Conservation (phyloP, 164 flowering plant species). For the Kingdonia uniflora region DNA sequence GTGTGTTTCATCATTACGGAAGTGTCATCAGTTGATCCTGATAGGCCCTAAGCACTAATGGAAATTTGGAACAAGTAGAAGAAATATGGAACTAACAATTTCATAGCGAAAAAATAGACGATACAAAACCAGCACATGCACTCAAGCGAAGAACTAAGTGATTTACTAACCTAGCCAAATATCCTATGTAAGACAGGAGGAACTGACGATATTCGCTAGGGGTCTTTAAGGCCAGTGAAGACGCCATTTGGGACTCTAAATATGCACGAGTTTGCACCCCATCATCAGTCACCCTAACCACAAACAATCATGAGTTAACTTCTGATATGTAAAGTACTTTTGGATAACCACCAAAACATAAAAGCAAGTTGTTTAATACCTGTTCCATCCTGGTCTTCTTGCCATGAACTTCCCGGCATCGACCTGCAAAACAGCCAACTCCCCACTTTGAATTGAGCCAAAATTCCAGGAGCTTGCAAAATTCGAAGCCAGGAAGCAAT, state of each 20-base stretch:
- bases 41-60: no score
- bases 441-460: slow-evolving; percentile 75
- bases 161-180: slow-evolving; percentile 62
- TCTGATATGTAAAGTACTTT: background rate
- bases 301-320: slow-evolving; percentile 5
- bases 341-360: background rate
- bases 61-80: no score
- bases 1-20: no score
- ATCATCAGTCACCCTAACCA: slow-evolving; percentile 80
- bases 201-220: slow-evolving; percentile 86
- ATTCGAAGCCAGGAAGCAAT: slow-evolving; percentile 89
- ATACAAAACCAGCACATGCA: background rate
- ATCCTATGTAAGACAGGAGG: slow-evolving; percentile 81
- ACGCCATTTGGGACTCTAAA: slow-evolving; percentile 89
- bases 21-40: no score
- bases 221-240: slow-evolving; percentile 77
- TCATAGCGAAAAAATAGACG: background rate
- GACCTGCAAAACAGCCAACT: slow-evolving; percentile 86
- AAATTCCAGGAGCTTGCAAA: slow-evolving; percentile 87
- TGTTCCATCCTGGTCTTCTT: slow-evolving; percentile 90
- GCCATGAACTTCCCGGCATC: slow-evolving; percentile 88
- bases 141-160: background rate
- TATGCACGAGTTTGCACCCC: slow-evolving; percentile 97
- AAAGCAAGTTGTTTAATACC: slow-evolving; percentile 52
- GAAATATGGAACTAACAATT: background rate